These are phyloP conservation scores for Iris macrosiphon DNA, from an alignment of 106 monocot species.

Conservation along the genomic window DNA sequence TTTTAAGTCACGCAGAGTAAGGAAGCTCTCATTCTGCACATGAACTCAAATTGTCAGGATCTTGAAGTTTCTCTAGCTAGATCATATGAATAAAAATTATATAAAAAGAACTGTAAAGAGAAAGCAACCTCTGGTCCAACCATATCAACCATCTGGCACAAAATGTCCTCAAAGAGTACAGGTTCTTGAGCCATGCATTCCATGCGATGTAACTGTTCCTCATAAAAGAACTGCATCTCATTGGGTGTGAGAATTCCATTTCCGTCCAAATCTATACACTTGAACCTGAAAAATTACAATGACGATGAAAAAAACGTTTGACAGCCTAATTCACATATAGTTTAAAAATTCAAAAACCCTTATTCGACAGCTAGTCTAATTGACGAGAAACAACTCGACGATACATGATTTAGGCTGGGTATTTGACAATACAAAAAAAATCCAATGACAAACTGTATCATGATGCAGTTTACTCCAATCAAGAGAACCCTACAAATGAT, in stretches of 20 bases:
- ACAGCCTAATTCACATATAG: too few species aligned
- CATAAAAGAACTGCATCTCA: slow-evolving; percentile 96
- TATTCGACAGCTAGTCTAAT: too few species aligned
- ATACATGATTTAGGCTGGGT: too few species aligned
- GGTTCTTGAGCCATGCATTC: slow-evolving; percentile 99
- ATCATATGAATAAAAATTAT: background rate
- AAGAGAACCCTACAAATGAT: too few species aligned
- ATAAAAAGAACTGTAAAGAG: background rate
- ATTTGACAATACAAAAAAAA: too few species aligned
- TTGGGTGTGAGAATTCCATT: slow-evolving; percentile 80
- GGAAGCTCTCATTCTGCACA: slow-evolving; percentile 57
- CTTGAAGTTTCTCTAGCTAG: background rate
- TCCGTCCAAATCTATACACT: slow-evolving; percentile 90
- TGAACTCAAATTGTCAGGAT: background rate
- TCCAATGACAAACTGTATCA: too few species aligned
- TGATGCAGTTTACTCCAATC: too few species aligned
- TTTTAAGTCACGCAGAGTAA: slow-evolving; percentile 71
- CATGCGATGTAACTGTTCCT: slow-evolving; percentile 98
- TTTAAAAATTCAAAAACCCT: too few species aligned
- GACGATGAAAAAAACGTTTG: too few species aligned
- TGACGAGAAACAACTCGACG: too few species aligned
- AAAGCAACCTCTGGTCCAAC: slow-evolving; percentile 70
- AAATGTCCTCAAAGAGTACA: slow-evolving; percentile 89
- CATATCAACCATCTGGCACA: slow-evolving; percentile 98
- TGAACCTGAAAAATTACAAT: slow-evolving; percentile 65